Evolutionary conservation across 2,329 filamentous ascomycete species (phyloP).

Genomic region (Xylariaceae sp.): DNA sequence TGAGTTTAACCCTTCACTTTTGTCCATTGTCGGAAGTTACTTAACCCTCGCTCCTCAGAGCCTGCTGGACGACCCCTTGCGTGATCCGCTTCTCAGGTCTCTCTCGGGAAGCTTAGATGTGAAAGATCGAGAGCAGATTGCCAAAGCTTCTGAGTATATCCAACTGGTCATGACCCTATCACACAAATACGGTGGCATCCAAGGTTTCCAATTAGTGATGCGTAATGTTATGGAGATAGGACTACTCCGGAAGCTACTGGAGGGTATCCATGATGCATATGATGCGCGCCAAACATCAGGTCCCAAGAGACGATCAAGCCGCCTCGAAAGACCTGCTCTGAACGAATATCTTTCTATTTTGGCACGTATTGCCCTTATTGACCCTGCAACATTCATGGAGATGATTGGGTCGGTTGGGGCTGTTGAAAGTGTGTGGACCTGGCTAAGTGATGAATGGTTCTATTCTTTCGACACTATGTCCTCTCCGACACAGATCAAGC

Average conservation of each 20-base stretch:
- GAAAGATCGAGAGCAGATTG: conserved; percentile 54
- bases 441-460: conserved; percentile 64
- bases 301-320: conserved; percentile 65
- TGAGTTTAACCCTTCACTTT: conserved; percentile 57
- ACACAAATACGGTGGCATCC: conserved; percentile 56
- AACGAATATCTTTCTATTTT: conserved; percentile 84
- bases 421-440: conserved; percentile 52
- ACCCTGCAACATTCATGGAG: conserved; percentile 63
- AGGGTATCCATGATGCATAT: conserved; percentile 63
- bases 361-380: conserved; percentile 70
- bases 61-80: conserved; percentile 55
- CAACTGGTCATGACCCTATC: conserved; percentile 64
- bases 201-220: conserved; percentile 59
- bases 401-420: conserved; percentile 47
- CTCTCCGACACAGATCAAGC: conserved; percentile 62
- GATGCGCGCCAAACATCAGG: conserved; percentile 78
- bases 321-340: conserved; percentile 71
- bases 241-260: conserved; percentile 60
- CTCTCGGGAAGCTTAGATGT: conserved; percentile 48
- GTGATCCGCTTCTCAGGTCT: conserved; percentile 46
- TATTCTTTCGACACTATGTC: conserved; percentile 64
- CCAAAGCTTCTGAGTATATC: conserved; percentile 56
- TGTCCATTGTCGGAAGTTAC: conserved; percentile 67
- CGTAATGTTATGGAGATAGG: conserved; percentile 62
- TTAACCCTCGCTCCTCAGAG: conserved; percentile 66